phyloP scores from a whole-genome alignment of 2,329 filamentous ascomycete species.

The Arthrobotrys megalospora region DNA sequence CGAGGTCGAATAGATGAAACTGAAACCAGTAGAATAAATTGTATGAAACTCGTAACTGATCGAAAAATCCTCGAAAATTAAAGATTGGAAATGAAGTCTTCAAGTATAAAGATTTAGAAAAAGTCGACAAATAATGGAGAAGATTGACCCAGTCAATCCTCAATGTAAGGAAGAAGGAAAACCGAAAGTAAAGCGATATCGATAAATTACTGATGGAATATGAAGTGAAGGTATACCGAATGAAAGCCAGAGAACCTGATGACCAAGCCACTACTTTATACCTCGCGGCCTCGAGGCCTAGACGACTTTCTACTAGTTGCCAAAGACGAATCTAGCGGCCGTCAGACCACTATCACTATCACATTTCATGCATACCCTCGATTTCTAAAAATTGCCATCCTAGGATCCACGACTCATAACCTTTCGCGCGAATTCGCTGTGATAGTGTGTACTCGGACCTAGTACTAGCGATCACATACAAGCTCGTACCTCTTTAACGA shows the following conservation, averaged over 20 bases:
- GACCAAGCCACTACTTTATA: conserved; percentile 28
- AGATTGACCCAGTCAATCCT: conserved; percentile 3
- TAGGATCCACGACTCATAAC: conserved; percentile 2
- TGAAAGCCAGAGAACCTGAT: neutral
- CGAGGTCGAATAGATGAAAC: neutral
- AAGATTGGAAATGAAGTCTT: neutral
- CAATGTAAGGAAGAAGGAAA: conserved; percentile 7
- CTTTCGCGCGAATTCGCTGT: too few relatives aligned
- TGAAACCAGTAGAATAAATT: neutral
- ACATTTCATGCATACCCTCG: conserved; percentile 8
- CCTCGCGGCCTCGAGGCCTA: neutral
- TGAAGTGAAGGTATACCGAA: neutral
- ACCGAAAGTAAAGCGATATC: conserved; percentile 1
- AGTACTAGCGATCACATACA: too few relatives aligned
- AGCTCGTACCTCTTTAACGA: too few relatives aligned
- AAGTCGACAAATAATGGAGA: neutral
- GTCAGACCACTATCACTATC: conserved; percentile 9
- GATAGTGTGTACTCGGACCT: too few relatives aligned
- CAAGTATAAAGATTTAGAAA: neutral
- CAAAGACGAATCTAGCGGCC: neutral
- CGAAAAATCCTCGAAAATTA: neutral
- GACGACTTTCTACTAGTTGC: neutral
- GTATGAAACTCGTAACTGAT: neutral
- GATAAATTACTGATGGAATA: conserved; percentile 2
- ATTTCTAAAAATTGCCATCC: conserved; percentile 46